Evolutionary conservation across 2,329 filamentous ascomycete species (phyloP), one percentile per base, ranked within the genome.

Genomic region (Pseudocercospora musae): DNA sequence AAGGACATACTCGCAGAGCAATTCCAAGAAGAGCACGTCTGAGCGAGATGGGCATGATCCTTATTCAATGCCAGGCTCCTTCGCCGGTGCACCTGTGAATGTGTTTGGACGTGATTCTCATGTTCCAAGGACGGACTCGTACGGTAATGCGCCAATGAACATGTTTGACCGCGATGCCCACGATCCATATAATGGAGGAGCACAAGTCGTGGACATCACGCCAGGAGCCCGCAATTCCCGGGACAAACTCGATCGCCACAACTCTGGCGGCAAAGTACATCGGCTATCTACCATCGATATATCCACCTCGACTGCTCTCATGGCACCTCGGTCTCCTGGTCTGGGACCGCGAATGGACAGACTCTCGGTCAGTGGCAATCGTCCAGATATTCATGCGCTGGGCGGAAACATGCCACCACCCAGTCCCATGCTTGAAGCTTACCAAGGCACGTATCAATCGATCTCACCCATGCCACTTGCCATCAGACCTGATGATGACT

Each of bases 391-490:
- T 18, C 71, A 77, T 18, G 73, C 69, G 10, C 74, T 77, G 10
- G 69, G 63, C 42, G 74, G 73, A 20, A 76, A 73, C 33, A 74
- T 82, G 49, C 84, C 91, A 1, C 91, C 92, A 0, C 86, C 86
- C 0, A 96, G 92, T 65, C 95, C 94, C 0, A 81, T 98, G 55
- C 85, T 96, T 1, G 94, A 98, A 77, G 89, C 95, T 0, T 98
- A 98, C 77, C 89, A 89, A 65, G 94, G 94, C 42, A 96, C 93
- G 0, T 98, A 96, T 71, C 94, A 98, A 76, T 91, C 91, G 62
- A 90, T 96, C 70, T 96, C 93, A 0, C 93, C 94, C 0, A 96
- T 97, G 91, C 93, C 93, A 0, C 92, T 92, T 0, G 91, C 93
- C 0, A 80, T 85, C 70, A 80, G 93, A 23, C 81, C 76, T 23